phyloP scores from a whole-genome alignment of 306 rosid genomes.

The Cucumis sativus region DNA sequence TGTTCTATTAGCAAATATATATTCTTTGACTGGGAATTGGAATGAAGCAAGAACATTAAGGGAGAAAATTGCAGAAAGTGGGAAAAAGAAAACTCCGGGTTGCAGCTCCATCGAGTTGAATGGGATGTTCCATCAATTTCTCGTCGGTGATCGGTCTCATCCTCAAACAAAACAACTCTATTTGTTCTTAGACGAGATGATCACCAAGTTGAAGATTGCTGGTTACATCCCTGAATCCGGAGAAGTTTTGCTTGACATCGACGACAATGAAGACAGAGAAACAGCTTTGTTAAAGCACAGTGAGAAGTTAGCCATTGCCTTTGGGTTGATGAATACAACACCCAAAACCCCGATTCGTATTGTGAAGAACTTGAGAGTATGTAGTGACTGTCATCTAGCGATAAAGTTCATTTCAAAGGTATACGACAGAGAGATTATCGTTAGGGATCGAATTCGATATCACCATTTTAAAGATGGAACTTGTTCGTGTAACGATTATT shows the following conservation, averaged over 20 bases:
- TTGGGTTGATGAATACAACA: slow-evolving; percentile 15
- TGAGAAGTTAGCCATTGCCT: slow-evolving; percentile 20
- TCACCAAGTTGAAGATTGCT: slow-evolving; percentile 8
- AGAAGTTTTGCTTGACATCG: slow-evolving; percentile 12
- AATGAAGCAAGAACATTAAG: slow-evolving; percentile 33
- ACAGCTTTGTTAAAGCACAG: slow-evolving; percentile 15
- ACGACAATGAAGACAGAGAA: slow-evolving; percentile 19
- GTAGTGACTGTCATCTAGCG: slow-evolving; percentile 15
- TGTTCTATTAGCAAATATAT: slow-evolving; percentile 48
- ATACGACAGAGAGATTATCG: slow-evolving; percentile 11
- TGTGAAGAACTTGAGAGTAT: slow-evolving; percentile 21
- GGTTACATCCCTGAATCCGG: slow-evolving; percentile 9
- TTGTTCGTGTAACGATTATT: slow-evolving; percentile 20
- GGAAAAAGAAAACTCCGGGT: slow-evolving; percentile 17
- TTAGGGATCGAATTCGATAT: slow-evolving; percentile 15
- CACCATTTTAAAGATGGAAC: slow-evolving; percentile 18
- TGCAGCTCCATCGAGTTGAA: slow-evolving; percentile 19
- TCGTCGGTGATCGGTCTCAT: slow-evolving; percentile 16
- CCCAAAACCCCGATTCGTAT: slow-evolving; percentile 13
- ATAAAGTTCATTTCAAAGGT: slow-evolving; percentile 13
- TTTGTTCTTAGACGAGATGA: slow-evolving; percentile 16
- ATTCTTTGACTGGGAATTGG: slow-evolving; percentile 52
- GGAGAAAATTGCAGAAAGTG: slow-evolving; percentile 14
- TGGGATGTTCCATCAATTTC: slow-evolving; percentile 15
- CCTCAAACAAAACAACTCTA: slow-evolving; percentile 14